Evolutionary conservation across 208 protist genomes (phyloP).

Genomic region (Vickermania ingenoplastis): DNA sequence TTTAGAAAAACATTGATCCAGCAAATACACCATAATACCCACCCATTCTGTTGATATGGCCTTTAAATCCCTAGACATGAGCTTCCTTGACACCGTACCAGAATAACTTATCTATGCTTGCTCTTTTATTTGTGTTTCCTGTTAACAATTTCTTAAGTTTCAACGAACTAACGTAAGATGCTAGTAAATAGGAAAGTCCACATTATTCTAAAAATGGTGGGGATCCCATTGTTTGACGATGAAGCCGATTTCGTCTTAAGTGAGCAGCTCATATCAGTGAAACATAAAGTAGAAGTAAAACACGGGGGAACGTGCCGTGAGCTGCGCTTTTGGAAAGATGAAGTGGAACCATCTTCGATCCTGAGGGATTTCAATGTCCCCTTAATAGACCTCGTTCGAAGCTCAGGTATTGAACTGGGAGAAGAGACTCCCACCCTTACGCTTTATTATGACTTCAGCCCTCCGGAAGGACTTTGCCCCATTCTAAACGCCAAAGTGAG

Average conservation of each 20-base stretch:
- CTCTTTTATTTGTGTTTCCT: no score
- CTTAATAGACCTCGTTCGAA: conserved; percentile 6
- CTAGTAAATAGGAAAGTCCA: conserved; percentile 17
- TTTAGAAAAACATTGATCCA: no score
- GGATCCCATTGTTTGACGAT: conserved; percentile 54
- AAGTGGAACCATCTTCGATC: conserved; percentile 57
- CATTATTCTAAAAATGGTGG: conserved; percentile 55
- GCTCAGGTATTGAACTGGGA: background rate
- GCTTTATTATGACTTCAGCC: conserved; percentile 69
- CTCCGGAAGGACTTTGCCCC: conserved; percentile 19
- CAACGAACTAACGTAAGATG: no score
- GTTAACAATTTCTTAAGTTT: no score
- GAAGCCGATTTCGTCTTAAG: conserved; percentile 18
- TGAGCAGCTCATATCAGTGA: conserved; percentile 31
- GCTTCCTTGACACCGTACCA: no score
- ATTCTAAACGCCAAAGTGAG: conserved; percentile 23
- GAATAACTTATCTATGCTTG: no score
- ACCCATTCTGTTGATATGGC: no score
- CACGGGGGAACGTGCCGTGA: conserved; percentile 40
- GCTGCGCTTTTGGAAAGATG: conserved; percentile 49
- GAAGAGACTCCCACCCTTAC: conserved; percentile 9
- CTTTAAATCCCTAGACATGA: no score
- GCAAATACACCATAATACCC: no score
- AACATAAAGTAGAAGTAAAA: conserved; percentile 28
- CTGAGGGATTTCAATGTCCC: conserved; percentile 44